A percentile compares a stretch with the other conserved stretches of the same genome.
phyloP scores from a whole-genome alignment of 1,139 yeast species.

The Tardiomyces depauwii region DNA sequence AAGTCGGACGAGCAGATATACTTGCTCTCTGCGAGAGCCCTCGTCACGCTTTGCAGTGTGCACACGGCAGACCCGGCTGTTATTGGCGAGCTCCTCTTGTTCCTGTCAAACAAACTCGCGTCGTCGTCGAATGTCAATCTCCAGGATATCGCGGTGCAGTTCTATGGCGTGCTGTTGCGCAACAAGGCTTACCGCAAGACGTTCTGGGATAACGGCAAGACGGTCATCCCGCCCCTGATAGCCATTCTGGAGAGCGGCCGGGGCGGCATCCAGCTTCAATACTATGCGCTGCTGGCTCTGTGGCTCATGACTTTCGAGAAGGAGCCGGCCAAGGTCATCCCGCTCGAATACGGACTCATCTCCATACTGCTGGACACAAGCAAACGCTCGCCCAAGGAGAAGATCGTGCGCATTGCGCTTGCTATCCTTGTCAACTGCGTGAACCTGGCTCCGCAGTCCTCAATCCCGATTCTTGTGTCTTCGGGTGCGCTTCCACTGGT shows the following conservation, averaged over 20 bases:
- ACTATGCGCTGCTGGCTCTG: conserved; percentile 60
- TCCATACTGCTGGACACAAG: conserved; percentile 53
- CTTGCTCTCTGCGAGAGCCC: conserved; percentile 18
- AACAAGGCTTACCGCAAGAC: conserved; percentile 45
- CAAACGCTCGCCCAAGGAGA: conserved; percentile 81
- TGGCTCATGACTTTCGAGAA: conserved; percentile 80
- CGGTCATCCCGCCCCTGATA: conserved; percentile 47
- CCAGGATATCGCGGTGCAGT: conserved; percentile 58
- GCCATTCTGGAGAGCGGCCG: conserved; percentile 37
- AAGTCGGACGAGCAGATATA: conserved; percentile 28
- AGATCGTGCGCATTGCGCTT: conserved; percentile 71
- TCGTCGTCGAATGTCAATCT: conserved; percentile 39
- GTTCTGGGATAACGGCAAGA: conserved; percentile 42
- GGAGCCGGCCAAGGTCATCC: conserved; percentile 32
- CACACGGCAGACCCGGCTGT: conserved; percentile 9
- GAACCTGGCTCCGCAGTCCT: conserved; percentile 25
- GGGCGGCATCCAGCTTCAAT: conserved; percentile 72
- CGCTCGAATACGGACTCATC: conserved; percentile 26
- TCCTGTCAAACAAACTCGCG: conserved; percentile 34
- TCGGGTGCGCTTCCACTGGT: conserved; percentile 57
- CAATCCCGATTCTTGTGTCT: conserved; percentile 61
- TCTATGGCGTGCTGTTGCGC: conserved; percentile 50
- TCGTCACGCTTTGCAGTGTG: conserved; percentile 7
- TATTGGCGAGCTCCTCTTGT: conserved; percentile 34
- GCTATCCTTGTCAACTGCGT: conserved; percentile 48